Evolutionary conservation across 164 flowering plant species (phyloP), one percentile per base, ranked within the genome.

Genomic region (Cinnamomum micranthum): DNA sequence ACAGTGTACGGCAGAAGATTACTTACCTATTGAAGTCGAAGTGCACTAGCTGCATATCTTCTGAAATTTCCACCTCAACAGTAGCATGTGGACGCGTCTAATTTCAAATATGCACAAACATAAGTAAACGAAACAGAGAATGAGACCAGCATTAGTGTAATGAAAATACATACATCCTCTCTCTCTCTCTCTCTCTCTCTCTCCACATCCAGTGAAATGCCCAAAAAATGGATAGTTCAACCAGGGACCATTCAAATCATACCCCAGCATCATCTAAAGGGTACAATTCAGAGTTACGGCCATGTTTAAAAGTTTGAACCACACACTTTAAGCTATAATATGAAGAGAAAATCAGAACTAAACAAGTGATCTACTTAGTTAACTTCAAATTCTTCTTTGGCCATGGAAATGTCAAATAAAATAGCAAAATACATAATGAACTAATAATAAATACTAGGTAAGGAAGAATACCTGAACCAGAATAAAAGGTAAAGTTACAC

Each of bases 51-150:
- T 91, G 95, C 97, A 91, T 92, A 79, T 92, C 97, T 89, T 91
- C 97, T 68, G 97, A 91, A 75, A 92, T 91, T 78, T 92, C 97
- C 80, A 92, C 91, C 82, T 91, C 97, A 65, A 92, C 95, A 41
- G 93, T 91, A 22, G 97, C 97, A 78, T 90, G 92, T 68, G 95
- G 92, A 35, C 94, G 91, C 58, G 95, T 92, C 97, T 92, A 23
- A 25, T 59, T 5, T 14, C 74, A 15, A 33, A 58, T 19, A 71
- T 71, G 62, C 12, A 52, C 59, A 50, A 71, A 20, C n/a, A 23
- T 22, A 71, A 50, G 12, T 12, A 71, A 15, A 47, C 20, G 24
- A 76, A 66, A 67, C 19, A 9, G 20, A 27, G 60, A 55, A 17
- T 3, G n/a, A 20, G 20, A 20, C 20, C 17, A 6, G 60, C 17